A percentile compares a stretch with the other conserved stretches of the same genome.
These are phyloP conservation scores for Spergularia marina DNA, from an alignment of 148 eudicot genomes.

Conservation along the genomic window DNA sequence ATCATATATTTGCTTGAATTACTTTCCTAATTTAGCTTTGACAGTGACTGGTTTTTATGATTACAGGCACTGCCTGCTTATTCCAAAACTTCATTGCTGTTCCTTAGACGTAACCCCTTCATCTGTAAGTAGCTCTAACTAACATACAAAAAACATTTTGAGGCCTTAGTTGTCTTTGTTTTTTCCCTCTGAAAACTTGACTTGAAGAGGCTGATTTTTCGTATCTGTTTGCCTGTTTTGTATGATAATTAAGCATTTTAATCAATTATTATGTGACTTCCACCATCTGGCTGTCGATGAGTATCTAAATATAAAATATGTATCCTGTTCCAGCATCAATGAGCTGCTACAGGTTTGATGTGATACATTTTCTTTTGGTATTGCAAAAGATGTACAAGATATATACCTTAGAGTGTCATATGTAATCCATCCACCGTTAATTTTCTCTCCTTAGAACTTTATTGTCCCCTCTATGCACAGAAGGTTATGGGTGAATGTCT, in stretches of 20 bases:
- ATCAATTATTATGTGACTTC: neutral
- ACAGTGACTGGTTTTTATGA: neutral
- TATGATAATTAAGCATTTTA: neutral
- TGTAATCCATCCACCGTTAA: no score
- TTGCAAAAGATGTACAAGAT: no score
- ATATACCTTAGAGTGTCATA: no score
- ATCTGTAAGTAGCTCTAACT: conserved; percentile 52
- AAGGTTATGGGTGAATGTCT: no score
- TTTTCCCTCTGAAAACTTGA: neutral
- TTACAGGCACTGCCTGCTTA: conserved; percentile 80
- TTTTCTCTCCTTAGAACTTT: no score
- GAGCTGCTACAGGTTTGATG: no score
- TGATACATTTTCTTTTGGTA: no score
- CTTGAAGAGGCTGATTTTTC: neutral
- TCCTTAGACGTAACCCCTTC: conserved; percentile 88
- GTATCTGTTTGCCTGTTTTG: neutral
- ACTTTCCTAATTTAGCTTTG: neutral
- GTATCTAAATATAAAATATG: no score
- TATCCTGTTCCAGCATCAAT: no score
- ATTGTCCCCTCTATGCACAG: no score
- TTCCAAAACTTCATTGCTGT: conserved; percentile 79
- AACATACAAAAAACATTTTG: neutral
- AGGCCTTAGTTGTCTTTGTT: neutral
- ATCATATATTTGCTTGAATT: neutral
- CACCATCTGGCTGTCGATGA: neutral